These are phyloP conservation scores for Aspergillus uvarum DNA, from an alignment of 2,329 filamentous ascomycete species.

Conservation along the genomic window DNA sequence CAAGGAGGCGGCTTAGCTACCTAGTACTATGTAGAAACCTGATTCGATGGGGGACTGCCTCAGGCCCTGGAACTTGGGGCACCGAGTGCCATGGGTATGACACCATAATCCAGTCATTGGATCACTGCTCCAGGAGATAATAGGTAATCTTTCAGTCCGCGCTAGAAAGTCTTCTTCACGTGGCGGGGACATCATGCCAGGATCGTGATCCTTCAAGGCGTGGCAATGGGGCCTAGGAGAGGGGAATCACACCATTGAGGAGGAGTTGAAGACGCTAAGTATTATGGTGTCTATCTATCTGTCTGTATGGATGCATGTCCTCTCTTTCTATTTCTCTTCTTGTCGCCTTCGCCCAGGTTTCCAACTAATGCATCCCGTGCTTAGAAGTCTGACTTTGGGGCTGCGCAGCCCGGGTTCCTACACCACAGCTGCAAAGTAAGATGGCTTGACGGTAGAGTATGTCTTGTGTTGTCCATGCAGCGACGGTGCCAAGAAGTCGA, in stretches of 20 bases:
- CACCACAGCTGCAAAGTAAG: not conserved
- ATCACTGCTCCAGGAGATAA: not conserved
- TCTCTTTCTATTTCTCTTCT: not conserved
- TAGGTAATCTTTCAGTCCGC: not conserved
- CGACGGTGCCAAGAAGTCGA: not conserved
- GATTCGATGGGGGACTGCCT: not conserved
- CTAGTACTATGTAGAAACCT: not conserved
- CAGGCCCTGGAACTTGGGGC: not conserved
- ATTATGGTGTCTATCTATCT: no score
- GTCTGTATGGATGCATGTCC: no score
- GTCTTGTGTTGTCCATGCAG: not conserved
- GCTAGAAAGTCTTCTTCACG: conserved; percentile 4
- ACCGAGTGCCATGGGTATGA: conserved; percentile 3
- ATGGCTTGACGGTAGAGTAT: not conserved
- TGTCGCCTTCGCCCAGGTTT: not conserved
- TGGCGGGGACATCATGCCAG: conserved; percentile 1
- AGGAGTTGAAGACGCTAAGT: no score
- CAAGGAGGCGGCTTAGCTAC: conserved; percentile 7
- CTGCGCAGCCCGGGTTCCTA: not conserved
- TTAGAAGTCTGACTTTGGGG: not conserved
- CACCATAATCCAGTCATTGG: not conserved
- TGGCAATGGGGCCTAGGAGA: not conserved
- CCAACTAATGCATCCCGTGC: not conserved
- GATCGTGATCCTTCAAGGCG: conserved; percentile 3
- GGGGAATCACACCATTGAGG: not conserved